Evolutionary conservation across 2,329 filamentous ascomycete species (phyloP).

Genomic region (Simplicillium sp.): DNA sequence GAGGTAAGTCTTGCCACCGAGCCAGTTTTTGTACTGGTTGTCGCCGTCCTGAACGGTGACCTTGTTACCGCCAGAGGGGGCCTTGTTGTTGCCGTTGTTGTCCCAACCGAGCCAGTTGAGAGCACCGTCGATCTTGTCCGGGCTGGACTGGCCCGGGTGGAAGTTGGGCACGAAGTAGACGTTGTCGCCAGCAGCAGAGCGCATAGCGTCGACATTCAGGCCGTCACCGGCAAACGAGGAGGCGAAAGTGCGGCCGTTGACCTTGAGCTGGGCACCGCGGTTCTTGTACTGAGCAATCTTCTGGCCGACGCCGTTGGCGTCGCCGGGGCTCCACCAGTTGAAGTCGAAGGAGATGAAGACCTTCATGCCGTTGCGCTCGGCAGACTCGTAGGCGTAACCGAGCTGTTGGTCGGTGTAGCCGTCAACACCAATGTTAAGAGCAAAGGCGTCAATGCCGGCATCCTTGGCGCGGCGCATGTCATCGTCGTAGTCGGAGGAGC

Average conservation of each 20-base stretch:
- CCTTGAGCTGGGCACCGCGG: slow-evolving; percentile 34
- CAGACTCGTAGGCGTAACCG: slow-evolving; percentile 28
- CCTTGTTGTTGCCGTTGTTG: slow-evolving; percentile 36
- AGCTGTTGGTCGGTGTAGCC: slow-evolving; percentile 17
- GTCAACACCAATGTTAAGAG: slow-evolving; percentile 38
- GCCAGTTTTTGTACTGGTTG: slow-evolving; percentile 19
- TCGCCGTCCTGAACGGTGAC: slow-evolving; percentile 32
- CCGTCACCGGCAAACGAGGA: slow-evolving; percentile 43
- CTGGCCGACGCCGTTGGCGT: slow-evolving; percentile 29
- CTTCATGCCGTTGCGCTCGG: slow-evolving; percentile 30
- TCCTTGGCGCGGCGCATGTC: slow-evolving; percentile 34
- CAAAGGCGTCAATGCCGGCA: slow-evolving; percentile 37
- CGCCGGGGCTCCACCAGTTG: slow-evolving; percentile 30
- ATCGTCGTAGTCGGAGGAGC: slow-evolving; percentile 31
- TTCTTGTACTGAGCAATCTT: slow-evolving; percentile 35
- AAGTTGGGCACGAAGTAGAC: slow-evolving; percentile 43
- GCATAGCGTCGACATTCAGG: slow-evolving; percentile 30
- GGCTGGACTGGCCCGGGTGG: slow-evolving; percentile 25
- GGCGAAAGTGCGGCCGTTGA: slow-evolving; percentile 39
- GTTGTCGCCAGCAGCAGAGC: slow-evolving; percentile 28
- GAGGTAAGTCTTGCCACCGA: slow-evolving; percentile 36
- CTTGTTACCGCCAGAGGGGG: slow-evolving; percentile 26
- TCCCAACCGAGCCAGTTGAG: slow-evolving; percentile 39
- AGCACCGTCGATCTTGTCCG: slow-evolving; percentile 33
- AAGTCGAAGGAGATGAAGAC: slow-evolving; percentile 49